These are phyloP conservation scores for Hymenoscyphus fraxineus DNA, from an alignment of 2,329 filamentous ascomycete species.

Conservation along the genomic window DNA sequence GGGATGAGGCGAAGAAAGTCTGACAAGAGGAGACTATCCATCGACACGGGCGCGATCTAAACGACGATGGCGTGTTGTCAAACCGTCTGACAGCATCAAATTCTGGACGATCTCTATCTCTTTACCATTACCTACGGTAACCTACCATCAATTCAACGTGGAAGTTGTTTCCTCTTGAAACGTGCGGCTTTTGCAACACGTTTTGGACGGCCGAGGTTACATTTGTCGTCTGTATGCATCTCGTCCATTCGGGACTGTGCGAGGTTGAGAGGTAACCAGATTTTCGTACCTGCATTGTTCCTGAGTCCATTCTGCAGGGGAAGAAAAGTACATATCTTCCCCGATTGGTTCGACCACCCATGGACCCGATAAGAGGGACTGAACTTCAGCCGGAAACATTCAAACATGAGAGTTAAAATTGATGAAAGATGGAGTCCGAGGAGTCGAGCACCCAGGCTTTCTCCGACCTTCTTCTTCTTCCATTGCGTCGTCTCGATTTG, in stretches of 20 bases:
- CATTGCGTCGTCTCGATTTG: background rate
- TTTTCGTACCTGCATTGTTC: conserved; percentile 32
- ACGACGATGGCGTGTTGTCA: background rate
- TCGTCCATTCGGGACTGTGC: conserved; percentile 8
- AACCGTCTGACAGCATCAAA: conserved; percentile 3
- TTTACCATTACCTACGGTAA: background rate
- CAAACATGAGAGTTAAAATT: background rate
- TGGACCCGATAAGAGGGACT: background rate
- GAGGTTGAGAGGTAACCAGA: background rate
- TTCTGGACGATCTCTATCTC: background rate
- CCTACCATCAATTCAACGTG: background rate
- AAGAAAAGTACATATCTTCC: conserved; percentile 4
- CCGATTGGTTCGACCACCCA: conserved; percentile 14
- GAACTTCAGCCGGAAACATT: background rate
- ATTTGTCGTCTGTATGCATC: conserved; percentile 11
- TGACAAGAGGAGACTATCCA: background rate
- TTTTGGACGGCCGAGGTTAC: conserved; percentile 6
- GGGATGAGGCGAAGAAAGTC: conserved; percentile 6
- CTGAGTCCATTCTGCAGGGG: conserved; percentile 12
- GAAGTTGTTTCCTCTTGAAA: conserved; percentile 8
- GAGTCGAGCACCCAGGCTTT: background rate
- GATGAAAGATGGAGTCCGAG: background rate
- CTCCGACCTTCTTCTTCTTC: background rate
- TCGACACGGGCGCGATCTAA: background rate
- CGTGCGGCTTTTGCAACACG: background rate